A percentile compares a stretch with the other conserved stretches of the same genome.
Evolutionary conservation across 2,329 filamentous ascomycete genomes (phyloP).

Genomic region (Aureobasidium lini): DNA sequence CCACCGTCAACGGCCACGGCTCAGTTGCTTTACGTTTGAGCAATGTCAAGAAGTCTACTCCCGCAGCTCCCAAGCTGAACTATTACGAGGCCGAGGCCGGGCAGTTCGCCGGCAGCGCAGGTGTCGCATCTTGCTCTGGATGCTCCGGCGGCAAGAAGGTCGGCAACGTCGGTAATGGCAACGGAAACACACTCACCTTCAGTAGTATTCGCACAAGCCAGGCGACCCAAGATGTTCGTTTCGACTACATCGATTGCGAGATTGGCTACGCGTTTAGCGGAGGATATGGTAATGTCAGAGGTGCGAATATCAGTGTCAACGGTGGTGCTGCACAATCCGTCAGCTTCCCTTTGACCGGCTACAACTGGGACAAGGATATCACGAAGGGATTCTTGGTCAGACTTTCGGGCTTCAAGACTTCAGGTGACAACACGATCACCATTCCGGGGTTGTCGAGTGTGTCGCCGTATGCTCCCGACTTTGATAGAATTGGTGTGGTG

Average conservation of each 20-base stretch:
- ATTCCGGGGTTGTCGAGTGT: constrained; percentile 20
- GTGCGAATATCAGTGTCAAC: constrained; percentile 33
- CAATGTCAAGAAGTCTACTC: constrained; percentile 21
- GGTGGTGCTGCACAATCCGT: constrained; percentile 29
- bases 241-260: constrained; percentile 37
- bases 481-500: constrained; percentile 22
- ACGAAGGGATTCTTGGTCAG: constrained; percentile 20
- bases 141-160: constrained; percentile 29
- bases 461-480: constrained; percentile 22
- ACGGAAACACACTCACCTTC: constrained; percentile 24
- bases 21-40: constrained; percentile 29
- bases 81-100: constrained; percentile 30
- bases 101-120: constrained; percentile 26
- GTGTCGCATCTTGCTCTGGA: constrained; percentile 25
- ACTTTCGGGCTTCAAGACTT: constrained; percentile 22
- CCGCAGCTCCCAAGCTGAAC: constrained; percentile 12
- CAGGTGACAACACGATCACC: constrained; percentile 21
- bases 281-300: constrained; percentile 29
- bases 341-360: constrained; percentile 34
- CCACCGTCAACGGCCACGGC: constrained; percentile 23
- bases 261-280: constrained; percentile 29
- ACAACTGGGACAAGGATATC: constrained; percentile 31
- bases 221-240: constrained; percentile 27
- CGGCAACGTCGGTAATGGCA: constrained; percentile 23
- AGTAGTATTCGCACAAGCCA: constrained; percentile 22